Percentiles rank a stretch among this genome's conserved stretches.
phyloP scores from a whole-genome alignment of 2,329 filamentous ascomycete genomes.

The Phialocephala sp. region DNA sequence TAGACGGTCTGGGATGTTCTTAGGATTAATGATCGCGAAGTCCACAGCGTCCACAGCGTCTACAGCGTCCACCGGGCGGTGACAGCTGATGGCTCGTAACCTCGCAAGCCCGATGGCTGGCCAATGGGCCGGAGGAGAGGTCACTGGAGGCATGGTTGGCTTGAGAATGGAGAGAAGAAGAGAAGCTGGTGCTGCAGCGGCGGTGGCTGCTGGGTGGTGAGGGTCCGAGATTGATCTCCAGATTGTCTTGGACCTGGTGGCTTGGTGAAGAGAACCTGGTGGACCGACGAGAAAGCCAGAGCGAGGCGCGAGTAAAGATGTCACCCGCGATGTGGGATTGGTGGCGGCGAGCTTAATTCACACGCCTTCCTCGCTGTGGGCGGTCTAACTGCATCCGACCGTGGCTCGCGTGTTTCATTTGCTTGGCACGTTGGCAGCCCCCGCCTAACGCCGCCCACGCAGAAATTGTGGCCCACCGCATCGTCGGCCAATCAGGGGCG shows the following conservation, averaged over 20 bases:
- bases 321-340: constrained; percentile 12
- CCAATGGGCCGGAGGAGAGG: no score
- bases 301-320: not conserved
- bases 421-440: constrained; percentile 14
- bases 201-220: no score
- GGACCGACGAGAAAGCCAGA: not conserved
- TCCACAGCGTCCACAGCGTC: no score
- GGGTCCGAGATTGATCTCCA: not conserved
- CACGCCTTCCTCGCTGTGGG: not conserved
- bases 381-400: not conserved
- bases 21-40: no score
- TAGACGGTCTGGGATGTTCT: no score
- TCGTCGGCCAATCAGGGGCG: not conserved
- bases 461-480: not conserved
- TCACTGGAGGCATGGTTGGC: no score
- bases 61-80: no score
- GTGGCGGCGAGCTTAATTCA: not conserved
- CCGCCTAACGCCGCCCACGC: not conserved
- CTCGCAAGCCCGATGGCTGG: no score
- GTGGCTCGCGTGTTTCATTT: constrained; percentile 12
- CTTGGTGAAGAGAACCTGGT: not conserved
- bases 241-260: not conserved
- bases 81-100: no score
- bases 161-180: no score
- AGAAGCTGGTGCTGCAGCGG: no score